Evolutionary conservation across 2,329 filamentous ascomycete species (phyloP).

Genomic region (Colletotrichum gloeosporioides): DNA sequence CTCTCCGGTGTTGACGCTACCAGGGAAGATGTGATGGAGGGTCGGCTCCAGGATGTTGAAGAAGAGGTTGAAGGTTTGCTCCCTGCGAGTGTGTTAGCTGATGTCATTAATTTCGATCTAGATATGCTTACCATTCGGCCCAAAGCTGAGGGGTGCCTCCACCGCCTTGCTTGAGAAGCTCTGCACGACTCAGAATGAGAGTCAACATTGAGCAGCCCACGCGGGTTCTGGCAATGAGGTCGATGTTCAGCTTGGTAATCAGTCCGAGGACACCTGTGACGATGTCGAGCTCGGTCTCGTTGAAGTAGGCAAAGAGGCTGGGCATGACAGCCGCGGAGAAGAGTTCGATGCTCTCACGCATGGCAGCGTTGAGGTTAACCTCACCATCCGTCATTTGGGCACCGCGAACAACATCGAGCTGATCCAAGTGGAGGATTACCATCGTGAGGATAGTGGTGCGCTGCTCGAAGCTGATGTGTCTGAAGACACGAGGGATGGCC

Average conservation of each 20-base stretch:
- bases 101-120: conserved; percentile 27
- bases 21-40: conserved; percentile 86
- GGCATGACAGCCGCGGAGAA: conserved; percentile 91
- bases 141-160: conserved; percentile 74
- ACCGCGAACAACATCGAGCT: conserved; percentile 85
- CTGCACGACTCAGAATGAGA: conserved; percentile 91
- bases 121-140: conserved; percentile 71
- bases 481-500: conserved; percentile 92
- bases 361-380: conserved; percentile 71
- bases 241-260: conserved; percentile 83
- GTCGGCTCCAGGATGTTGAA: conserved; percentile 88
- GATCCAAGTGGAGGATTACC: conserved; percentile 92
- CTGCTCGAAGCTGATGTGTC: conserved; percentile 89
- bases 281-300: conserved; percentile 88
- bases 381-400: conserved; percentile 79
- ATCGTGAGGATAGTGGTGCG: conserved; percentile 95
- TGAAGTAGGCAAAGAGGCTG: conserved; percentile 86
- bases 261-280: conserved; percentile 89
- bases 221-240: conserved; percentile 83
- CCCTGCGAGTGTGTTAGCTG: conserved; percentile 49
- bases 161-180: conserved; percentile 86
- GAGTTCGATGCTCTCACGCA: conserved; percentile 91
- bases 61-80: conserved; percentile 80
- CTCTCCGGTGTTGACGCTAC: conserved; percentile 86
- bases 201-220: conserved; percentile 91